Percentiles rank a stretch among this genome's conserved stretches.
phyloP scores from a whole-genome alignment of 306 rosid species.

The Oxytropis ochrocephala region DNA sequence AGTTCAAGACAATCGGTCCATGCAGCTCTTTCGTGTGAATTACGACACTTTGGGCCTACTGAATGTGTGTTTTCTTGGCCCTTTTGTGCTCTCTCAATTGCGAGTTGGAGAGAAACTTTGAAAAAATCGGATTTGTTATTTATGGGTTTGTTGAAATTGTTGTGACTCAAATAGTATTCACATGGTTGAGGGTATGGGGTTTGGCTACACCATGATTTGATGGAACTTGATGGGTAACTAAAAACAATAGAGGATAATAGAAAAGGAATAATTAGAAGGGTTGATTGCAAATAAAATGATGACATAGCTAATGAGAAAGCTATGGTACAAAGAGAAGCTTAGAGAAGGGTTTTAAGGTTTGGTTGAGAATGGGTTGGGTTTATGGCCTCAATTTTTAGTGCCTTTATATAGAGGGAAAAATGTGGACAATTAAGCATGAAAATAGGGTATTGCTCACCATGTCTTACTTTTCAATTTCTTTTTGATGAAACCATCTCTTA shows the following conservation, averaged over 20 bases:
- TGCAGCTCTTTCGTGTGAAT: constrained; percentile 41
- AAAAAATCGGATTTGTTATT: constrained; percentile 54
- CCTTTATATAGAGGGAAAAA: constrained; percentile 24
- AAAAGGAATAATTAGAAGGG: constrained; percentile 18
- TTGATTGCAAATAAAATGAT: background rate
- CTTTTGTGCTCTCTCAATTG: constrained; percentile 40
- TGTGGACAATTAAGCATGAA: background rate
- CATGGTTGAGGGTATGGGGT: constrained; percentile 81
- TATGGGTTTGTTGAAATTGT: constrained; percentile 28
- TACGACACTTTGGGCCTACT: constrained; percentile 42
- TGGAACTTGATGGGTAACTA: constrained; percentile 25
- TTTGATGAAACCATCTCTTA: constrained; percentile 7
- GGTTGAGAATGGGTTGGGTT: background rate
- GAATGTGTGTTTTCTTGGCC: constrained; percentile 31
- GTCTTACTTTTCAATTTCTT: constrained; percentile 18
- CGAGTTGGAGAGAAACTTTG: constrained; percentile 38
- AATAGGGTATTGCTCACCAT: constrained; percentile 17
- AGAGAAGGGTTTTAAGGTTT: constrained; percentile 4
- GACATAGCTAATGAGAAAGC: constrained; percentile 10
- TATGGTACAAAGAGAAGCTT: background rate
- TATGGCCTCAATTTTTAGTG: background rate
- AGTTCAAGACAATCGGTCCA: constrained; percentile 71
- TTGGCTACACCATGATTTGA: constrained; percentile 65
- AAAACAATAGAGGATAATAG: constrained; percentile 12
- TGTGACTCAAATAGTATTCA: constrained; percentile 40